These are phyloP conservation scores for Hypoxylon lienhwacheense DNA, from an alignment of 495 filamentous ascomycete species.

Conservation along the genomic window DNA sequence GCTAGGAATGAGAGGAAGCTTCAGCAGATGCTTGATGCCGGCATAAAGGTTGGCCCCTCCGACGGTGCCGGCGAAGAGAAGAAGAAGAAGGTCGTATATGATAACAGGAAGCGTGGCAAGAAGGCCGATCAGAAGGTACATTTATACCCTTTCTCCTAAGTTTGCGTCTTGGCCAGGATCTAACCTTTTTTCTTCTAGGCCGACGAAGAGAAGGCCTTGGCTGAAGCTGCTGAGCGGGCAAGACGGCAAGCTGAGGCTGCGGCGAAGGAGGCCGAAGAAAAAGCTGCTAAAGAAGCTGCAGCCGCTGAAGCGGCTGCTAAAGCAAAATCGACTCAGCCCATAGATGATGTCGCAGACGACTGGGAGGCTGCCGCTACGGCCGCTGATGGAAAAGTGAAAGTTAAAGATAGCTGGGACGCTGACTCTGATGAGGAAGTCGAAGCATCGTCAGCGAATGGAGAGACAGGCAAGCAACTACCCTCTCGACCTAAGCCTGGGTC, in stretches of 20 bases:
- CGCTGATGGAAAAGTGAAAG: conserved; percentile 54
- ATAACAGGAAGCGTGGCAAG: conserved; percentile 72
- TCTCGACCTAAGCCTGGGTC: conserved; percentile 47
- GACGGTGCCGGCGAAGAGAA: conserved; percentile 61
- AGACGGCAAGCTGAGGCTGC: conserved; percentile 66
- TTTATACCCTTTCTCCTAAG: neutral
- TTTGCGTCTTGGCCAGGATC: neutral
- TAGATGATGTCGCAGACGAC: conserved; percentile 70
- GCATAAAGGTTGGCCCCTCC: conserved; percentile 77
- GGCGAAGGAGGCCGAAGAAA: conserved; percentile 61
- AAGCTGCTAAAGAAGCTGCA: conserved; percentile 56
- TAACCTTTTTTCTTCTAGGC: conserved; percentile 41
- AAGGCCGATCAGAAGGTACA: conserved; percentile 71
- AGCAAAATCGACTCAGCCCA: conserved; percentile 55
- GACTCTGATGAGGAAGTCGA: conserved; percentile 74
- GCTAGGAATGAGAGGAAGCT: conserved; percentile 80
- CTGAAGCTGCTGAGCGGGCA: conserved; percentile 70
- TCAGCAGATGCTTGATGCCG: conserved; percentile 91
- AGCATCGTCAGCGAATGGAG: conserved; percentile 36
- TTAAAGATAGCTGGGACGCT: conserved; percentile 96
- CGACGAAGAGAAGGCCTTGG: conserved; percentile 70
- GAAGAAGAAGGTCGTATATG: conserved; percentile 75
- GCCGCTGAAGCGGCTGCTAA: conserved; percentile 60
- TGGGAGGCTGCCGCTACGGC: conserved; percentile 87
- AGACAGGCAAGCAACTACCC: conserved; percentile 39